These are phyloP conservation scores for carrot (Daucus carota) DNA, from an alignment of 129 eudicot genomes.

Conservation along the genomic window DNA sequence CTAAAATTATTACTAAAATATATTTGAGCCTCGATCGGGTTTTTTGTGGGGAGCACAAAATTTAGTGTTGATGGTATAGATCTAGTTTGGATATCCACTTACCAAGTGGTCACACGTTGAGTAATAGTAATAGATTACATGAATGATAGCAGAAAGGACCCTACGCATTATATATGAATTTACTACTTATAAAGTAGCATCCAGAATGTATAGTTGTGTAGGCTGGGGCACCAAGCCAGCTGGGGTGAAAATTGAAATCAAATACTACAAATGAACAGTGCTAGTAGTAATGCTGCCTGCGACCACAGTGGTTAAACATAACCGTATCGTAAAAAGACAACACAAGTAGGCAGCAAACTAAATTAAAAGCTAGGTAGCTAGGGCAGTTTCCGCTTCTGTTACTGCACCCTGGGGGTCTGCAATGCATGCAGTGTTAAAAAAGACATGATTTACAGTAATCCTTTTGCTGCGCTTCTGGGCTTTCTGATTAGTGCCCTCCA, in stretches of 20 bases:
- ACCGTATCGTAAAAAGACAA: background rate
- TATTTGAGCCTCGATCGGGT: too few species aligned
- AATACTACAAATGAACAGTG: background rate
- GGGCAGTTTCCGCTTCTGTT: background rate
- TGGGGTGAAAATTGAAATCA: background rate
- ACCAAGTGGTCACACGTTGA: background rate
- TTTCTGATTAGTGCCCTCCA: background rate
- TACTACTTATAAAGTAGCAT: background rate
- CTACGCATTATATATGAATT: background rate
- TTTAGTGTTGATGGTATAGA: too few species aligned
- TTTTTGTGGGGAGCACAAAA: too few species aligned
- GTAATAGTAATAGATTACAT: background rate
- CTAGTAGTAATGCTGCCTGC: background rate
- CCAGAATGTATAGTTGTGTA: background rate
- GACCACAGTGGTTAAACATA: background rate
- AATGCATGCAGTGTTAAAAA: background rate
- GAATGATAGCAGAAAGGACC: background rate
- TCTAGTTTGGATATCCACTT: background rate
- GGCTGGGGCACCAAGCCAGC: background rate
- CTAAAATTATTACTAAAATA: too few species aligned
- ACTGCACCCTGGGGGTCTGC: background rate
- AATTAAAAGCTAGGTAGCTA: conserved; percentile 1
- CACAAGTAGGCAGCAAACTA: background rate
- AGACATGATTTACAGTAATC: conserved; percentile 3
- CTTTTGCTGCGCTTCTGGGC: background rate